Base-by-base conservation (phyloP, 306 rosid species). In the Argentina anserina region DNA sequence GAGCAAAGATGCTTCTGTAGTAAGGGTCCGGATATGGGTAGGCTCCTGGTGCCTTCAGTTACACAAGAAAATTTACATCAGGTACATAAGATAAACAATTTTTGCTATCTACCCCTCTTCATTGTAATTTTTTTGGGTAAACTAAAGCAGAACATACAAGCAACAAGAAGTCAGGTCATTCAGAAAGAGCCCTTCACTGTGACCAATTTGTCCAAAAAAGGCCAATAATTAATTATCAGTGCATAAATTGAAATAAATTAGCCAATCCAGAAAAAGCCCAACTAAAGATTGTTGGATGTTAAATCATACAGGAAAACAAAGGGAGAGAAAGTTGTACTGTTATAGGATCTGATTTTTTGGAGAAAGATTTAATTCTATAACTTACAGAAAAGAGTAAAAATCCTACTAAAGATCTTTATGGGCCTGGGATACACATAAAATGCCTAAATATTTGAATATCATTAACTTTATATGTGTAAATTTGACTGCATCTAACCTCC, bases 21-120 rank as follows among this genome's bases (percentile, higher is more conserved):
- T 93, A 93, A 25, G 98, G 98, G 79, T 93, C 97, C 36, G 97
- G 92, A 83, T 90, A 93, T 5, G 98, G 98, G 74, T 90, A 93
- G 70, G 86, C 84, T 42, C 87, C 73, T 1, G 94, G 97, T 65
- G 79, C 94, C 98, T 93, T 83, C 85, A 89, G 74, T 72, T 39
- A 55, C 47, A 85, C 36, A 72, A 65, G 60, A 67, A 45, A 17
- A 39, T n/a, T 34, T 39, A 14, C 47, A 42, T 49, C 45, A 40
- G 15, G 13, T 10, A 33, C 31, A 21, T 8, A n/a, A 6, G 26
- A 67, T 43, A 63, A 41, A 29, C 21, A 17, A 28, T 55, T 26
- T 23, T 21, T 42, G 6, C 52, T 68, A 34, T 52, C 49, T 49
- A 28, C 13, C 20, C 52, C 69, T 70, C 40, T 17, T 9, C 4